Evolutionary conservation across 129 eudicot species (phyloP).

Genomic region (Artemisia annua): DNA sequence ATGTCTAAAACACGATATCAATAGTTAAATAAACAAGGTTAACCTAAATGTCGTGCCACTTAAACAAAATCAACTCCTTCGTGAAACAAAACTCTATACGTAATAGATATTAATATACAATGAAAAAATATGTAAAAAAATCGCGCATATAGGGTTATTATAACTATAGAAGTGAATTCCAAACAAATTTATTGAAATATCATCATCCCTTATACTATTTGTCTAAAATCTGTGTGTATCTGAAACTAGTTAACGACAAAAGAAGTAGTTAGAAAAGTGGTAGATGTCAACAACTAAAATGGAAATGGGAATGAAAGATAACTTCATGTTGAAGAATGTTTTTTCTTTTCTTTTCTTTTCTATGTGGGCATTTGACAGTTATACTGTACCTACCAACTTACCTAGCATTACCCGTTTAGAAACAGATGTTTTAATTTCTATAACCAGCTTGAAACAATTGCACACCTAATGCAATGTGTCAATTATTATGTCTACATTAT

Average conservation of each 20-base stretch:
- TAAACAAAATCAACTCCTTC: no score
- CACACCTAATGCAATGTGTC: constrained; percentile 25
- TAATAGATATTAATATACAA: no score
- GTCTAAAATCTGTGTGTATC: no score
- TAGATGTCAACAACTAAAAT: constrained; percentile 20
- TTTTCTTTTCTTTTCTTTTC: constrained; percentile 1
- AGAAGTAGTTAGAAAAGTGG: constrained; percentile 23
- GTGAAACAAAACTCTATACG: no score
- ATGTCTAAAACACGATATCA: no score
- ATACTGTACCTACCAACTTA: constrained; percentile 20
- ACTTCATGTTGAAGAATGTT: constrained; percentile 38
- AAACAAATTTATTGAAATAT: no score
- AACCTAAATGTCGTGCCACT: no score
- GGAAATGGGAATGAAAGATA: constrained; percentile 17
- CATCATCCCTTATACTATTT: no score
- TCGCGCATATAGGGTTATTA: no score
- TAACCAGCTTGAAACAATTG: constrained; percentile 39
- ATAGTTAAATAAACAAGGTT: no score
- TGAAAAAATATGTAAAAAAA: no score
- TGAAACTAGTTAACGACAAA: neutral
- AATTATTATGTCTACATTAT: constrained; percentile 2
- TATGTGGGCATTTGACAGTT: constrained; percentile 16
- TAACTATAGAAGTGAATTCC: no score
- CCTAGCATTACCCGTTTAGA: constrained; percentile 23
- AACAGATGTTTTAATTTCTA: constrained; percentile 29